Percentiles rank a stretch among this genome's conserved stretches.
Evolutionary conservation across 208 protist genomes (phyloP).

Genomic region (Acanthamoeba culbertsoni): DNA sequence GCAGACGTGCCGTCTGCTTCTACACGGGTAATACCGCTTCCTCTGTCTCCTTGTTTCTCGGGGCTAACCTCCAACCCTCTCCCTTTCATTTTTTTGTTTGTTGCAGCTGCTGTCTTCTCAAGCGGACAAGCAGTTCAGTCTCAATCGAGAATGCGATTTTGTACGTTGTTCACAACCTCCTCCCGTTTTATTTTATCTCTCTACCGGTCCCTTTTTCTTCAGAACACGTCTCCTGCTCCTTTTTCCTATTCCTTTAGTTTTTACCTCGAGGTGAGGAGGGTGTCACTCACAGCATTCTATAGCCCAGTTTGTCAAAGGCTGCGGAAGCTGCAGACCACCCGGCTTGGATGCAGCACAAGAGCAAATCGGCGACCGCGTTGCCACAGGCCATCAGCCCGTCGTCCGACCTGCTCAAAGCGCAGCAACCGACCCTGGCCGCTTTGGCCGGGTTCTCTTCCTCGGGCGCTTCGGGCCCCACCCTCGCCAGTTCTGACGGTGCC

Average conservation of each 20-base stretch:
- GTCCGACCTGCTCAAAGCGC: conserved; percentile 1
- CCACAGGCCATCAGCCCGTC: conserved; percentile 29
- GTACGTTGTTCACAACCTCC: background rate
- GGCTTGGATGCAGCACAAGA: background rate
- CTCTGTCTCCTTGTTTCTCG: background rate
- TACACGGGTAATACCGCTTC: background rate
- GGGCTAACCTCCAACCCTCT: background rate
- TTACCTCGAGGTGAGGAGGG: no score
- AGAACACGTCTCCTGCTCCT: no score
- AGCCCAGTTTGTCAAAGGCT: background rate
- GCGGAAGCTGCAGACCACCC: background rate
- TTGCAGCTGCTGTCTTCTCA: background rate
- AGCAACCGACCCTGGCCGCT: background rate
- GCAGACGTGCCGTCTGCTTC: background rate
- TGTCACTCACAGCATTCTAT: no score
- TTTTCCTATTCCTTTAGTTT: no score
- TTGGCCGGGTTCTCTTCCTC: background rate
- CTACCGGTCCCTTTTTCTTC: no score
- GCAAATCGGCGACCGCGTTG: background rate
- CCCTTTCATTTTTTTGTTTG: background rate
- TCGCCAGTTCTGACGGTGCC: background rate
- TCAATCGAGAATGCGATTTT: conserved; percentile 29
- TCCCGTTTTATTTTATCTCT: no score
- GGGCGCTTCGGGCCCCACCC: background rate
- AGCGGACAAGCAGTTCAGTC: background rate